phyloP scores from a whole-genome alignment of 2,329 filamentous ascomycete species.

The Aspergillus sojae region DNA sequence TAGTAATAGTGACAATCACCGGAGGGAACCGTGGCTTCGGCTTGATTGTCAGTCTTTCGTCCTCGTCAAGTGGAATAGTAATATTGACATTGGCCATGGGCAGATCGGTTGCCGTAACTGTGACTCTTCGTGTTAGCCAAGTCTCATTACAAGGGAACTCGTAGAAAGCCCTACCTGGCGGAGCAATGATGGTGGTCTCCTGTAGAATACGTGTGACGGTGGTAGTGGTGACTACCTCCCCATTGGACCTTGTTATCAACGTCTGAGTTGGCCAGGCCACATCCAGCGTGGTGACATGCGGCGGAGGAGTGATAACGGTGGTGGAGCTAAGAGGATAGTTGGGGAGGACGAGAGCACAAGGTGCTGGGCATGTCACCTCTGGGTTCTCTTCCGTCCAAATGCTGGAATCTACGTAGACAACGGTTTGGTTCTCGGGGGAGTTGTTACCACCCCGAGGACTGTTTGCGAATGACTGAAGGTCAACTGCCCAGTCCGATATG shows the following conservation, averaged over 20 bases:
- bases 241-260: not conserved
- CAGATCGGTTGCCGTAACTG: not conserved
- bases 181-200: not conserved
- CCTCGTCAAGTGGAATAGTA: not conserved
- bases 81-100: not conserved
- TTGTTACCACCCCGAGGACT: not conserved
- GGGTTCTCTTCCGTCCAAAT: not conserved
- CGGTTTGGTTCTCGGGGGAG: not conserved
- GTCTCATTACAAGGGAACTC: not conserved
- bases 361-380: not conserved
- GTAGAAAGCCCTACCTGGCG: not conserved
- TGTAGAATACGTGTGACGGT: not conserved
- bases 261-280: not conserved
- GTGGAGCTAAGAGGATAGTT: conserved; percentile 2
- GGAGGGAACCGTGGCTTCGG: not conserved
- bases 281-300: not conserved
- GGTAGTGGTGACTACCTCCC: not conserved
- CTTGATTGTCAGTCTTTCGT: not conserved
- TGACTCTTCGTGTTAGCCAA: not conserved
- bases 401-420: not conserved
- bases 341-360: conserved; percentile 4
- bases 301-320: conserved; percentile 2
- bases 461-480: not conserved
- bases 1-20: not conserved
- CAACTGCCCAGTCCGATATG: not conserved